Evolutionary conservation across 108 stramenopile genomes (phyloP).

Genomic region (Seminavis robusta): DNA sequence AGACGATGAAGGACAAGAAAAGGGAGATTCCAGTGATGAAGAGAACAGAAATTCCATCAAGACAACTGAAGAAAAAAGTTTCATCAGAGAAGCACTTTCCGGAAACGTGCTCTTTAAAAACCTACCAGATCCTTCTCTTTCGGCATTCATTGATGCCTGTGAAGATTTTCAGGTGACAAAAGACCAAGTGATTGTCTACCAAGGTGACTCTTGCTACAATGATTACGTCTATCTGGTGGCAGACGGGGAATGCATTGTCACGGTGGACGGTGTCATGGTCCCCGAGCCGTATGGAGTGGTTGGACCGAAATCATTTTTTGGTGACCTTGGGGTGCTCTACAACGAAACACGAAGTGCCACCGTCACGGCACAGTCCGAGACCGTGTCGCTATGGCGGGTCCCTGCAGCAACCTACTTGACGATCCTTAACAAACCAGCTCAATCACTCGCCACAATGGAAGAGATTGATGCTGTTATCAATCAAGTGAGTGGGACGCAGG

Average conservation of each 20-base stretch:
- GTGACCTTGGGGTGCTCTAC: no score
- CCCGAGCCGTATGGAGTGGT: not conserved
- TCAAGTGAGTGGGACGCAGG: slow-evolving; percentile 15
- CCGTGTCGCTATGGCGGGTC: no score
- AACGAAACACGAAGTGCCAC: no score
- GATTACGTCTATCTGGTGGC: not conserved
- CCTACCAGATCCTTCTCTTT: not conserved
- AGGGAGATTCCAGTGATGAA: no score
- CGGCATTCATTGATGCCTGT: not conserved
- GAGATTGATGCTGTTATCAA: slow-evolving; percentile 23
- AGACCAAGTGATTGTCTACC: not conserved
- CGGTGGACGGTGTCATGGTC: not conserved
- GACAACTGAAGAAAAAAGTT: not conserved
- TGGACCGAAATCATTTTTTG: not conserved
- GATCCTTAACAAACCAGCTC: no score
- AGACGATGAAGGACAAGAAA: no score
- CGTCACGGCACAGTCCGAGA: no score
- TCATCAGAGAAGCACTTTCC: not conserved
- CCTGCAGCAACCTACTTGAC: no score
- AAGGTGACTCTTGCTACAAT: not conserved
- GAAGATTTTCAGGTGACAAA: not conserved
- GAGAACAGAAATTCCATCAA: no score
- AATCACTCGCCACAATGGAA: slow-evolving; percentile 2
- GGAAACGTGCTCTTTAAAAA: not conserved
- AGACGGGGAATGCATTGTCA: not conserved